Base-by-base conservation (phyloP, 768 basidiomycete species). In the Termitomyces sp. region DNA sequence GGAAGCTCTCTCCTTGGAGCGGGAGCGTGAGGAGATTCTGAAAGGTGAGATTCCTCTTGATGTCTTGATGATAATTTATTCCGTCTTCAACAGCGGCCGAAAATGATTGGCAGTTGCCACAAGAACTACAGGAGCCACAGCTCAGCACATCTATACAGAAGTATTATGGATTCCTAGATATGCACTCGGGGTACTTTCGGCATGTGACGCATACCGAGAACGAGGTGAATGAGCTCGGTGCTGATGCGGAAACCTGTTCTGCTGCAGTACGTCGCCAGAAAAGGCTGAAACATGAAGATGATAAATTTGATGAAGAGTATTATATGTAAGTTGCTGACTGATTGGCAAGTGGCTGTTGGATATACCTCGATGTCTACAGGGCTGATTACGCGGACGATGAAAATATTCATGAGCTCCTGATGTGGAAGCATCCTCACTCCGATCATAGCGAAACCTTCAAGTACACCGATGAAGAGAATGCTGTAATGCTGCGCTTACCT, bases 231-330 rank as follows among this genome's bases (percentile, higher is more conserved):
- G 90, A 91, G 63, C 76, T 93, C 13, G 90, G 89, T 4, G 48
- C 72, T 16, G 79, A 85, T 56, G 85, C 79, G 13, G 91, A 94
- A 70, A 75, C 65, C 1, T 80, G 79, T 50, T 65, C 73, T 12
- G 68, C 63, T 12, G 64, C 68, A 3, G 83, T 86, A 58, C 79
- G 90, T 35, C 76, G 83, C 27, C 60, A 56, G 39, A 74, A 73
- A 55, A 80, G 90, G 45, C 59, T 82, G 11, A 66, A 71, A 52
- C 84, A 83, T 57, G 91, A 93, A 66, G 76, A 92, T 36, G 74
- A 78, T 29, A 92, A 91, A 69, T 94, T 86, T 80, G 86, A 93
- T 61, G 84, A 83, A 62, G 90, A 92, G 62, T 76, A 93, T 70
- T 94, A 93, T 66, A 85, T 91, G 91, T 91, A 68, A 50, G 82